Base-by-base conservation (phyloP, 192 early-diverging fungal genomes). In the Entophlyctis luteolus region DNA sequence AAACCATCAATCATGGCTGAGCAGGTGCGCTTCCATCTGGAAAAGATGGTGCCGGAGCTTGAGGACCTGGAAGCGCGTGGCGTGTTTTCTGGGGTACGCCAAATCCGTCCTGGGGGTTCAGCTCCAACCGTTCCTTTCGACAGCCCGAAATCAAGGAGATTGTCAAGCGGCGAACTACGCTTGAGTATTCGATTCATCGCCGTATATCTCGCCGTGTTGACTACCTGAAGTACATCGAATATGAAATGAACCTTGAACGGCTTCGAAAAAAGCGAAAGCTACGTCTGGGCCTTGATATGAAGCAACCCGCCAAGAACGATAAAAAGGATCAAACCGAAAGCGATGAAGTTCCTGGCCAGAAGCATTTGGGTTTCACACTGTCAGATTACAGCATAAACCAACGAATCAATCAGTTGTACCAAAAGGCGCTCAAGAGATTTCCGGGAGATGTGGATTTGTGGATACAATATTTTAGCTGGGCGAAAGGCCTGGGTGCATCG, bases 171-270 rank as follows among this genome's bases (percentile, higher is more conserved):
- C 85, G 95, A 39, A 91, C 91, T 35, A 86, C 87, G 58, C 92
- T 92, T 59, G 95, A 97, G 72, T 95, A 95, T 65, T 75, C 88
- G 2, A 75, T 97, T 34, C 88, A 91, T 67, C 80, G 93, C 25
- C 88, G 91, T 65, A 87, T 90, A 12, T 73, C 78, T 4, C 77
- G 82, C 29, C 81, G 89, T 48, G 77, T 82, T 10, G 93, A 96
- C 54, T 99, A 86, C 74, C 79, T 99, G 31, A 86, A 91, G 23
- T 93, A 94, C 77, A 93, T 97, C 67, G 91, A 93, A 59, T 99
- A 93, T 79, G 96, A 99, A 71, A 90, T 88, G 77, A 94, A 93
- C 75, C 79, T 97, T 54, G 93, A 97, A 48, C 71, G 81, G 29
- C 75, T 97, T 48, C 84, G 95, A 27, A 81, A 78, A 68, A 89